phyloP scores from a whole-genome alignment of 257 asterid genomes.

The Fraxinus quadrangulata region DNA sequence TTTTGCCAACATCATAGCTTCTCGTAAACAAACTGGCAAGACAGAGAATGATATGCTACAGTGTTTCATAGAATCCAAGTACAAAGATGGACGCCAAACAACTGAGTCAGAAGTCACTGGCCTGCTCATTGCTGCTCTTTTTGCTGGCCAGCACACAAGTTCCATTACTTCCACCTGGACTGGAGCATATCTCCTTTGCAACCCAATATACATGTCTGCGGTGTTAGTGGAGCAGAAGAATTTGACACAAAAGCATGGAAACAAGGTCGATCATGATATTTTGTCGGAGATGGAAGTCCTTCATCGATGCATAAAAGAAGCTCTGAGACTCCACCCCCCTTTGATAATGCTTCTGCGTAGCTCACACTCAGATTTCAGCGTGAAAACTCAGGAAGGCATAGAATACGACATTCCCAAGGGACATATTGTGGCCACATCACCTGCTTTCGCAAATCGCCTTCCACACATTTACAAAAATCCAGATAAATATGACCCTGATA shows the following conservation, averaged over 20 bases:
- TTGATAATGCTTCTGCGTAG: constrained; percentile 51
- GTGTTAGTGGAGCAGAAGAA: constrained; percentile 49
- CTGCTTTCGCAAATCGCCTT: constrained; percentile 37
- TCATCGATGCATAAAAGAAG: constrained; percentile 54
- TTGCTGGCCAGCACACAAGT: constrained; percentile 61
- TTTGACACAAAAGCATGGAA: constrained; percentile 42
- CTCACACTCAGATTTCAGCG: constrained; percentile 47
- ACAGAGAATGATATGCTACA: constrained; percentile 49
- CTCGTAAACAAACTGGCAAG: constrained; percentile 47
- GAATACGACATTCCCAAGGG: constrained; percentile 44
- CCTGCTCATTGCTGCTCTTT: constrained; percentile 55
- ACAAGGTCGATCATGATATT: constrained; percentile 50
- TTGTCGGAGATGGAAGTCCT: constrained; percentile 56
- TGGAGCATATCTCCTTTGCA: constrained; percentile 52
- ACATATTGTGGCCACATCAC: constrained; percentile 35
- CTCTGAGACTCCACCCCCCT: constrained; percentile 59
- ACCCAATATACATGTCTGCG: constrained; percentile 45
- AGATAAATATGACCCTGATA: constrained; percentile 49
- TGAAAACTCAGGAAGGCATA: constrained; percentile 46
- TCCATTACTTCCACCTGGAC: constrained; percentile 64
- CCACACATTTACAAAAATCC: constrained; percentile 47
- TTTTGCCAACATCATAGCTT: constrained; percentile 42
- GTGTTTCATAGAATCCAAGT: constrained; percentile 54
- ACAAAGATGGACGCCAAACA: constrained; percentile 56
- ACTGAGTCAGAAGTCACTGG: constrained; percentile 53